Conservation (phyloP, 305 asterid genomes). For the Fraxinus sp. region DNA sequence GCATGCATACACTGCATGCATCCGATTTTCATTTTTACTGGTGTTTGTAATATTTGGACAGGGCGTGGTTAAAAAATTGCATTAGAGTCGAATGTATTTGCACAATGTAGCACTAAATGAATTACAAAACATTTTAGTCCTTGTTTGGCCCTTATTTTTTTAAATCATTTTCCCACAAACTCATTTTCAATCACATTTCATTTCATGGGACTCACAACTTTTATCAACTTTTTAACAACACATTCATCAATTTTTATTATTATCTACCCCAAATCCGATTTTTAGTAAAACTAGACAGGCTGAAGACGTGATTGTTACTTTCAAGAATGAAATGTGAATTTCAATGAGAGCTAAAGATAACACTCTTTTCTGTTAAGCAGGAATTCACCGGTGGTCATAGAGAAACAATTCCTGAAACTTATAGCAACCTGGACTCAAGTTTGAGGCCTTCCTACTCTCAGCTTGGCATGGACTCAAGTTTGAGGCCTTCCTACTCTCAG, state of each 20-base stretch:
- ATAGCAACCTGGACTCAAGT: slow-evolving; percentile 49
- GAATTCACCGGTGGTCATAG: slow-evolving; percentile 60
- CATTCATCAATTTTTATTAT: not conserved
- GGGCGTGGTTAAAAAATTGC: not conserved
- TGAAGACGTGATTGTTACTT: not conserved
- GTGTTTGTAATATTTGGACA: not conserved
- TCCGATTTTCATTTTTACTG: not conserved
- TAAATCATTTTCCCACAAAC: too few species aligned
- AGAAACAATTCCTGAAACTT: slow-evolving; percentile 43
- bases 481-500: slow-evolving; percentile 55
- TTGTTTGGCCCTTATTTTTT: not conserved
- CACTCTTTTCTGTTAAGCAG: slow-evolving; percentile 31
- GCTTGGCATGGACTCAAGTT: slow-evolving; percentile 47
- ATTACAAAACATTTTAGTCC: not conserved
- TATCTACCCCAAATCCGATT: not conserved
- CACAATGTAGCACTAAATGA: not conserved
- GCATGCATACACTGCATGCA: not conserved
- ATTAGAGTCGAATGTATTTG: not conserved
- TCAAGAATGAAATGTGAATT: not conserved
- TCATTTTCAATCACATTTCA: not conserved
- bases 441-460: slow-evolving; percentile 58
- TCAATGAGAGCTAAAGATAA: not conserved
- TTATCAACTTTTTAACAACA: not conserved
- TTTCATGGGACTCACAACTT: too few species aligned
- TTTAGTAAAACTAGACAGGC: not conserved